Evolutionary conservation across 352 stramenopile genomes (phyloP), one percentile per base, ranked within the genome.

Genomic region (Globisporangium nunn): DNA sequence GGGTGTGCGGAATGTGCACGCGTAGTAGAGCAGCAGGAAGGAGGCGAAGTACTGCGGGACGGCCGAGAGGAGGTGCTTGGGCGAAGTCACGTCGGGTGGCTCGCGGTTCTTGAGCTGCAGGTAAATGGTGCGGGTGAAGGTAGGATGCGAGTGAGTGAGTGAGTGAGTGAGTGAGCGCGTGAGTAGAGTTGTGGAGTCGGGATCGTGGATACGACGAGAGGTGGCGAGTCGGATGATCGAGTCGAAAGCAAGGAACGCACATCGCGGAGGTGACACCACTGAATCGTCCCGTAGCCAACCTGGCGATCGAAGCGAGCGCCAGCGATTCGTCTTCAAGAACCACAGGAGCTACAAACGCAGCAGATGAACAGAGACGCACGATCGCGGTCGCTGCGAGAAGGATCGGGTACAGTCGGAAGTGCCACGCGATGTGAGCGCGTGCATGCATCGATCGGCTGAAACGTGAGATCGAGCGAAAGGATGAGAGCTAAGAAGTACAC

Each of bases 1-100:
- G 6, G 54, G 49, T 40, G 58, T 66, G 6, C 60, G 54, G 59
- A 87, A 86, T 14, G 78, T 91, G 64, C 61, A 73, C 2, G 75
- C 72, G 58, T 88, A 91, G 62, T 83, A 80, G 8, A 87, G 66
- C 54, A 91, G 51, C 7, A 87, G 47, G 35, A 80, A 30, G 12
- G 64, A 64, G 10, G 72, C 64, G 15, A 71, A 18, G 6, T 82
- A 55, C 50, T 87, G 80, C 23, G 78, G 78, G 15, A 72, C 65
- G 15, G 74, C 67, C 11, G 65, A 78, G 28, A 90, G 50, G 46
- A 74, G 51, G 56, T 79, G 74, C 70, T 86, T 81, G 63, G 85
- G 53, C 28, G 75, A 85, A 56, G 76, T 70, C 54, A 80, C 71
- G 17, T 74, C 50, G 30, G 67, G 59, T 17, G 58, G 46, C 48